These are phyloP conservation scores for Mycena rosella DNA, from an alignment of 768 basidiomycete genomes.

Conservation along the genomic window DNA sequence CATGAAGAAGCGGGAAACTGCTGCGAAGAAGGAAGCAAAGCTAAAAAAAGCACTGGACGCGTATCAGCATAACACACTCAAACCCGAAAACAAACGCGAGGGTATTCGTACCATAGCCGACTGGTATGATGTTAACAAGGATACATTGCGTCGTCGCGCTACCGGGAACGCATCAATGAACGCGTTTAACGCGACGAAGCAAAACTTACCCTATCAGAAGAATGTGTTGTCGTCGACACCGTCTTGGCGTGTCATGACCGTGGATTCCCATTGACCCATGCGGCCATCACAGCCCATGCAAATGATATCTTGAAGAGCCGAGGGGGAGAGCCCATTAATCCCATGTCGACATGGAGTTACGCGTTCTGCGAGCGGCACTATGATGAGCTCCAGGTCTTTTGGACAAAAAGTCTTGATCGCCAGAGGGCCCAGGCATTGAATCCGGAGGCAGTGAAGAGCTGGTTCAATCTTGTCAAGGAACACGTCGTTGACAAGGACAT, in stretches of 20 bases:
- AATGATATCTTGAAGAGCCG: slow-evolving; percentile 41
- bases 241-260: slow-evolving; percentile 44
- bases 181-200: background rate
- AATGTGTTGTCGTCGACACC: slow-evolving; percentile 46
- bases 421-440: background rate
- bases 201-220: slow-evolving; percentile 33
- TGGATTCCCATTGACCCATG: slow-evolving; percentile 39
- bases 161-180: too few relatives aligned
- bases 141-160: too few relatives aligned
- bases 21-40: too few relatives aligned
- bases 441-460: too few relatives aligned
- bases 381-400: background rate
- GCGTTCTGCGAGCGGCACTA: slow-evolving; percentile 44
- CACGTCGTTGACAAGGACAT: too few relatives aligned
- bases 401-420: background rate
- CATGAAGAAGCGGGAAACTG: too few relatives aligned
- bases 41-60: too few relatives aligned
- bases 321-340: slow-evolving; percentile 30
- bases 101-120: too few relatives aligned
- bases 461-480: too few relatives aligned
- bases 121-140: too few relatives aligned
- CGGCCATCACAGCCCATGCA: slow-evolving; percentile 39
- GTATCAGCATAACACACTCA: too few relatives aligned
- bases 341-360: slow-evolving; percentile 39
- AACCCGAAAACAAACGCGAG: too few relatives aligned